These are phyloP conservation scores for Adansonia grandidieri DNA, from an alignment of 441 rosid species.

Conservation along the genomic window DNA sequence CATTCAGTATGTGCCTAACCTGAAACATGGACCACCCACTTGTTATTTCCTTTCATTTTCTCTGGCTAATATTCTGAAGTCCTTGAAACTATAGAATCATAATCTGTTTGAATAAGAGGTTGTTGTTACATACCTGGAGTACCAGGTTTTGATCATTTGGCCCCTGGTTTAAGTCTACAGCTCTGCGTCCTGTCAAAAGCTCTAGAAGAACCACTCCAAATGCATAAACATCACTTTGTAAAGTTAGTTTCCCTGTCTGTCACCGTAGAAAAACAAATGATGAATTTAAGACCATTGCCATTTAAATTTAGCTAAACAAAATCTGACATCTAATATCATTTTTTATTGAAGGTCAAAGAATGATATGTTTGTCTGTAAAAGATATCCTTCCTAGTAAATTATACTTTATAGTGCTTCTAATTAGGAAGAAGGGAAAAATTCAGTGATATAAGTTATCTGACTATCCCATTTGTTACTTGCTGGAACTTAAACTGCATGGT, in stretches of 20 bases:
- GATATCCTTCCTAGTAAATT: background rate
- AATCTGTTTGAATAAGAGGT: conserved; percentile 15
- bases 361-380: background rate
- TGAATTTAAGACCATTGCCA: background rate
- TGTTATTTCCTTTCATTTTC: background rate
- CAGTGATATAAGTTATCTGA: background rate
- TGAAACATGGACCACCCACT: conserved; percentile 37
- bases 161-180: conserved; percentile 84
- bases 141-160: conserved; percentile 89
- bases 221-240: conserved; percentile 95
- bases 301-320: background rate
- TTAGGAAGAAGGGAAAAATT: background rate
- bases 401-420: background rate
- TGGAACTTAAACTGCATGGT: background rate
- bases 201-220: conserved; percentile 93
- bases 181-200: conserved; percentile 93
- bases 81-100: conserved; percentile 15
- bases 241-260: conserved; percentile 92
- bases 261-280: conserved; percentile 20
- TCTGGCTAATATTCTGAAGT: conserved; percentile 18
- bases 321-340: background rate
- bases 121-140: conserved; percentile 63
- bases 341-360: background rate
- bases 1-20: conserved; percentile 78
- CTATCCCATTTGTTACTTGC: background rate